Evolutionary conservation across 2,329 filamentous ascomycete species (phyloP).

Genomic region (Verticillium tricorpus): DNA sequence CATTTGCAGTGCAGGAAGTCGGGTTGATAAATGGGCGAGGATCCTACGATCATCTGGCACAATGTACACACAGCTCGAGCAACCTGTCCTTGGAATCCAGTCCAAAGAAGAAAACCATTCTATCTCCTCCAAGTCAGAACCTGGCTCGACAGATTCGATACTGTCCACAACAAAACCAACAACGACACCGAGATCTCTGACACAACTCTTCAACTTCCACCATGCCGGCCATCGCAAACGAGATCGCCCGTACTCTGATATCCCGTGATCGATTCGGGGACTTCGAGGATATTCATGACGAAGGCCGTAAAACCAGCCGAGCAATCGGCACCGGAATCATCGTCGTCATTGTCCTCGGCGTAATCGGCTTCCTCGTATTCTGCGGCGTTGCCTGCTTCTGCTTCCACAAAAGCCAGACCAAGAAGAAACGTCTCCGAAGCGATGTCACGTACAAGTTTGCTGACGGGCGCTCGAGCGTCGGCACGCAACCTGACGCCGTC

Average conservation of each 20-base stretch:
- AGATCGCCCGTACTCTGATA: background rate
- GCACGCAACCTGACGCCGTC: background rate
- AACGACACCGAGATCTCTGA: background rate
- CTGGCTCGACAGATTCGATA: too few relatives aligned
- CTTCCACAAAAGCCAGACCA: background rate
- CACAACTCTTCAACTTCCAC: background rate
- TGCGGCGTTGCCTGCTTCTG: background rate
- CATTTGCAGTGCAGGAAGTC: background rate
- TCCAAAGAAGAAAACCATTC: too few relatives aligned
- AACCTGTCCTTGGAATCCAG: too few relatives aligned
- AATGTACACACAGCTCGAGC: too few relatives aligned
- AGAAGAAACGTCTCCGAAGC: background rate
- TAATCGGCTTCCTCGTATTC: background rate
- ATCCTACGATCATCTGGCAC: too few relatives aligned
- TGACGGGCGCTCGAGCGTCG: background rate
- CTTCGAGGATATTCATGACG: background rate
- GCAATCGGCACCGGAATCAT: background rate
- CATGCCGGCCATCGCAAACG: background rate
- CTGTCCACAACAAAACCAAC: background rate
- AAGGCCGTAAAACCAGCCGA: background rate
- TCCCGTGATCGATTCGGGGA: background rate
- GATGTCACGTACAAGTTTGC: background rate
- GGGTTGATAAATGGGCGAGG: background rate
- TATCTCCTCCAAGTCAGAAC: too few relatives aligned
- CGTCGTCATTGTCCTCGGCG: background rate